Evolutionary conservation across 2,329 filamentous ascomycete genomes (phyloP).

Genomic region (Aspergillus brasiliensis): DNA sequence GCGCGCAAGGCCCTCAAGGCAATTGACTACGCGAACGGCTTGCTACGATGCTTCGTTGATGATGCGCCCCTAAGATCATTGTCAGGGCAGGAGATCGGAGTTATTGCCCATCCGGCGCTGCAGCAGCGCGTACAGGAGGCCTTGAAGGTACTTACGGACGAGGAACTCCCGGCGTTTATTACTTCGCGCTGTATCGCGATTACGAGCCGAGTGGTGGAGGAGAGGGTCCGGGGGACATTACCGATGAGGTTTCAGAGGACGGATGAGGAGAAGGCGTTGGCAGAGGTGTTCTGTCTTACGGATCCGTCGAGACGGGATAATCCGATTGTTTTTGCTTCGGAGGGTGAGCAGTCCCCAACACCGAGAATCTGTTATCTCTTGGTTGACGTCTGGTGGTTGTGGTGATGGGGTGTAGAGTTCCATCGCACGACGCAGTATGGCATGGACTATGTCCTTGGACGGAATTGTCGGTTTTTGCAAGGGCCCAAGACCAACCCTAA

Average conservation of each 20-base stretch:
- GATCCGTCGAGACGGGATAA: slow-evolving; percentile 74
- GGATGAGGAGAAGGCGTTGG: slow-evolving; percentile 65
- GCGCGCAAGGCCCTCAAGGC: slow-evolving; percentile 70
- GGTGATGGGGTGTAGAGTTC: slow-evolving; percentile 57
- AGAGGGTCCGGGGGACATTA: slow-evolving; percentile 68
- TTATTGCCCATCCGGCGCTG: slow-evolving; percentile 61
- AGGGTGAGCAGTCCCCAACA: slow-evolving; percentile 56
- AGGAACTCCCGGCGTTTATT: slow-evolving; percentile 73
- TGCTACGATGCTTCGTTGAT: slow-evolving; percentile 59
- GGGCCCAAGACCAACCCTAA: slow-evolving; percentile 69
- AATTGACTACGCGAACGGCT: slow-evolving; percentile 70
- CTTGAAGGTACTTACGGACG: slow-evolving; percentile 64
- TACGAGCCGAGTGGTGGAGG: slow-evolving; percentile 69
- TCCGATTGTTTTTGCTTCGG: slow-evolving; percentile 75
- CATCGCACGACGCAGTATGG: slow-evolving; percentile 75
- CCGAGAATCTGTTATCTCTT: too few relatives aligned
- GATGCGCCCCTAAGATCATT: slow-evolving; percentile 54
- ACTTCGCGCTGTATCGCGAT: slow-evolving; percentile 69
- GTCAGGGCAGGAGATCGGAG: slow-evolving; percentile 49
- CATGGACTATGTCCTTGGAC: slow-evolving; percentile 70
- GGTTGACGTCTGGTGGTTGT: neutral
- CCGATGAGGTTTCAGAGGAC: slow-evolving; percentile 65
- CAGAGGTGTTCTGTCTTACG: slow-evolving; percentile 75
- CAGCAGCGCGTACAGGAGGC: slow-evolving; percentile 66
- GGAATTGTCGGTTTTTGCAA: slow-evolving; percentile 78